Evolutionary conservation across 345 rosid species (phyloP).

Genomic region (Schrenkiella parvula): DNA sequence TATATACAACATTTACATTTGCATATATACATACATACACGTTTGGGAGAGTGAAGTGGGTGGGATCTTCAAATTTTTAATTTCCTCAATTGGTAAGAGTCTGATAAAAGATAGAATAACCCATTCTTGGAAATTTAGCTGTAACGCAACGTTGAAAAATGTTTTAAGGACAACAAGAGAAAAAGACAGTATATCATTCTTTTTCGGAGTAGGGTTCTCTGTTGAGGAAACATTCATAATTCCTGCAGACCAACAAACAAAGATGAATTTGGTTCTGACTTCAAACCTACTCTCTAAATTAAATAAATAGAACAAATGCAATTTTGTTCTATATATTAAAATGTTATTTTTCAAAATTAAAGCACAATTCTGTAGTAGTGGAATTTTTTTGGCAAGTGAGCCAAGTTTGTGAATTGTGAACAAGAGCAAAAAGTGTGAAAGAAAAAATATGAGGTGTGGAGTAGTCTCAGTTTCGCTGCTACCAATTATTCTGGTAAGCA

Average conservation of each 20-base stretch:
- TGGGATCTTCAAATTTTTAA: not conserved
- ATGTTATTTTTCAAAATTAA: no score
- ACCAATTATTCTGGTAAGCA: no score
- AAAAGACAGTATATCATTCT: not conserved
- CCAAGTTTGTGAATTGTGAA: not conserved
- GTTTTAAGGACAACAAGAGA: not conserved
- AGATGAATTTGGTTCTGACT: not conserved
- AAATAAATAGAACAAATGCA: not conserved
- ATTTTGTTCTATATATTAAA: not conserved
- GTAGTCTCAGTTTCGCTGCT: not conserved
- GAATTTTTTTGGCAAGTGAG: not conserved
- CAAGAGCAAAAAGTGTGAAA: constrained; percentile 1
- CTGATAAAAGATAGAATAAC: not conserved
- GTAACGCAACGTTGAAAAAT: not conserved
- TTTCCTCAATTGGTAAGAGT: not conserved
- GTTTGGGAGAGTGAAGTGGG: not conserved
- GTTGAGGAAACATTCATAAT: constrained; percentile 25
- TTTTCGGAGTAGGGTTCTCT: not conserved
- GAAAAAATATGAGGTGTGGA: not conserved
- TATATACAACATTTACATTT: not conserved
- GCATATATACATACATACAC: not conserved
- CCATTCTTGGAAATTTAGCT: constrained; percentile 3
- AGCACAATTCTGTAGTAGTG: no score
- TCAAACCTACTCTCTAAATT: not conserved
- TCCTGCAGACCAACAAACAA: constrained; percentile 7